These are phyloP conservation scores for Myxozyma kluyveri DNA, from an alignment of 805 yeast genomes.

Conservation along the genomic window DNA sequence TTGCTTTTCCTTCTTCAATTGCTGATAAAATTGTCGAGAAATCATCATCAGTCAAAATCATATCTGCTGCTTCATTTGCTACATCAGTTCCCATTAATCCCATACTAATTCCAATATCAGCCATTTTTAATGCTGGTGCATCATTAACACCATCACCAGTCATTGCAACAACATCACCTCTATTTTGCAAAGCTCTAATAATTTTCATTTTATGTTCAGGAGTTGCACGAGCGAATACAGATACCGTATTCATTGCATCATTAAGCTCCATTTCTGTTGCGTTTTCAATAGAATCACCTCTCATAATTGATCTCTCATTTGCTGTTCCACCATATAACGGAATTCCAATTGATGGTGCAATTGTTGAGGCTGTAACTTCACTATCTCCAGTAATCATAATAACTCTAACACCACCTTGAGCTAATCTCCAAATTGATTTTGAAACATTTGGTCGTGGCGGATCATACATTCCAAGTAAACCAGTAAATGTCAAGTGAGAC, in stretches of 20 bases:
- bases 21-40: constrained; percentile 91
- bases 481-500: constrained; percentile 67
- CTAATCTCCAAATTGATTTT: constrained; percentile 65
- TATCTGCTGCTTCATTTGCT: constrained; percentile 97
- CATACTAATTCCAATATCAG: constrained; percentile 93
- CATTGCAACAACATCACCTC: constrained; percentile 97
- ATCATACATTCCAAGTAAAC: constrained; percentile 93
- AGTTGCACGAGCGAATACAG: constrained; percentile 92
- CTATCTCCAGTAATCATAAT: constrained; percentile 97
- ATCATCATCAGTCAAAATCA: constrained; percentile 96
- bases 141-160: constrained; percentile 99
- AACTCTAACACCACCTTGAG: constrained; percentile 94
- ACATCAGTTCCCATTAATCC: constrained; percentile 90
- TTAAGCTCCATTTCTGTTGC: constrained; percentile 72
- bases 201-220: constrained; percentile 91
- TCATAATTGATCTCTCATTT: constrained; percentile 61
- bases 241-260: constrained; percentile 70
- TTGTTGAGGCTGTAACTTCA: constrained; percentile 78
- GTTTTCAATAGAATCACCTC: constrained; percentile 77
- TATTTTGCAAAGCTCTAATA: constrained; percentile 86
- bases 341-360: constrained; percentile 88
- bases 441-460: constrained; percentile 92
- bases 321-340: constrained; percentile 51
- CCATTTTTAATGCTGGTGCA: constrained; percentile 95
- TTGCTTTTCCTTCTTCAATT: constrained; percentile 96